Percentiles rank a stretch among this genome's conserved stretches.
These are phyloP conservation scores for Pythium aristosporum DNA, from an alignment of 352 stramenopile genomes.

Conservation along the genomic window DNA sequence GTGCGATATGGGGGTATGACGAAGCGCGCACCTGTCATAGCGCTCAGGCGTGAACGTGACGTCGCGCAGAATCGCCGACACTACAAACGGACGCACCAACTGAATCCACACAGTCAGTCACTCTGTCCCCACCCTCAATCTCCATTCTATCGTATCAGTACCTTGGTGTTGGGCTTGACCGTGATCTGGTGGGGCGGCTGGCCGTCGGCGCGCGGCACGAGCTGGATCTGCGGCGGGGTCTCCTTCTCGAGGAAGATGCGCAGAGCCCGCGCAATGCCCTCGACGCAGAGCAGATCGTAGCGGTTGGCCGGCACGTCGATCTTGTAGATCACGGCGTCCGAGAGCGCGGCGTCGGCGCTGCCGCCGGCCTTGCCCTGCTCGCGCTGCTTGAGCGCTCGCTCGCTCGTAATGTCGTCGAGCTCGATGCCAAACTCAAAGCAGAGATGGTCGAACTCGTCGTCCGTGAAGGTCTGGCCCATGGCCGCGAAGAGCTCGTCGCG, in stretches of 20 bases:
- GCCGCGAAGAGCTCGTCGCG: conserved; percentile 97
- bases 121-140: background rate
- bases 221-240: conserved; percentile 84
- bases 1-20: too few species aligned
- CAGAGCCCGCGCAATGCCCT: conserved; percentile 96
- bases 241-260: conserved; percentile 97
- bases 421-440: conserved; percentile 99
- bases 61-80: conserved; percentile 96
- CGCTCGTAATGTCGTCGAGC: conserved; percentile 91
- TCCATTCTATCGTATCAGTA: conserved; percentile 8
- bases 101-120: conserved; percentile 22
- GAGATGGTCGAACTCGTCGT: conserved; percentile 99
- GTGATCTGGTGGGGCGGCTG: conserved; percentile 79
- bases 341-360: conserved; percentile 41
- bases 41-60: conserved; percentile 94
- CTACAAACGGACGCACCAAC: conserved; percentile 95
- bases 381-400: conserved; percentile 84
- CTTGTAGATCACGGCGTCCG: conserved; percentile 97
- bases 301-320: conserved; percentile 99
- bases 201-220: conserved; percentile 52
- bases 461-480: conserved; percentile 96
- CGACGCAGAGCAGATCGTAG: conserved; percentile 99
- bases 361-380: conserved; percentile 66
- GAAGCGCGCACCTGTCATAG: conserved; percentile 85
- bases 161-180: conserved; percentile 85